Evolutionary conservation across 345 rosid genomes (phyloP), one percentile per base, ranked within the genome.

Genomic region (Populus pruinosa): DNA sequence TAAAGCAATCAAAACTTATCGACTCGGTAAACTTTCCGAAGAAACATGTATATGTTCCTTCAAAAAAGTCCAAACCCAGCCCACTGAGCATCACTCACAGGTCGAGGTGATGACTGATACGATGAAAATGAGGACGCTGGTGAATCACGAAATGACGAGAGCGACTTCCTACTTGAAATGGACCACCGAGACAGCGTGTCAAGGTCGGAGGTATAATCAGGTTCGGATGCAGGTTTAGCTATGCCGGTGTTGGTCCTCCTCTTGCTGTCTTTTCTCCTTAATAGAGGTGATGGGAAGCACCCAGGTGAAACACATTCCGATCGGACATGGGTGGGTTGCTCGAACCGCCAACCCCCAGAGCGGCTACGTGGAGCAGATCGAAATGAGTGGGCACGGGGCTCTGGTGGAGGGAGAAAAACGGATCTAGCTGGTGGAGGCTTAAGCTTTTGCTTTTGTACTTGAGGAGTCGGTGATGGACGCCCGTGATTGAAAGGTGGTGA

Each of bases 21-120:
- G 10, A 21, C 39, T 59, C 23, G 64, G 29, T 10, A 1, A 55
- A 59, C 64, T 4, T 67, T 67, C 49, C 29, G 11, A 21, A 38
- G 25, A 25, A 21, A n/a, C 6, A 33, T 5, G 0, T 55, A 33
- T 9, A 6, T 14, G 35, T 53, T 10, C 35, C 56, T 7, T 43
- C 75, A 93, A 73, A 95, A 93, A 17, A 95, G 85, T 50, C 96
- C 96, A 72, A 89, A 85, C 44, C 89, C 90, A 2, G 90, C 93
- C 97, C 96, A 92, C 20, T 92, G 92, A 2, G 89, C 84, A 59
- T 91, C 97, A 0, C 76, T 69, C 61, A 70, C 67, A 4, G 79
- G 75, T n/a, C 86, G 87, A 31, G 98, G 97, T 43, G 99, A 91
- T 8, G 86, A 86, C 79, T 80, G 82, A n/a, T 71, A 84, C 0